Percentiles rank a stretch among this genome's conserved stretches.
These are phyloP conservation scores for Lasiodiplodia gonubiensis DNA, from an alignment of 2,329 filamentous ascomycete species.

Conservation along the genomic window DNA sequence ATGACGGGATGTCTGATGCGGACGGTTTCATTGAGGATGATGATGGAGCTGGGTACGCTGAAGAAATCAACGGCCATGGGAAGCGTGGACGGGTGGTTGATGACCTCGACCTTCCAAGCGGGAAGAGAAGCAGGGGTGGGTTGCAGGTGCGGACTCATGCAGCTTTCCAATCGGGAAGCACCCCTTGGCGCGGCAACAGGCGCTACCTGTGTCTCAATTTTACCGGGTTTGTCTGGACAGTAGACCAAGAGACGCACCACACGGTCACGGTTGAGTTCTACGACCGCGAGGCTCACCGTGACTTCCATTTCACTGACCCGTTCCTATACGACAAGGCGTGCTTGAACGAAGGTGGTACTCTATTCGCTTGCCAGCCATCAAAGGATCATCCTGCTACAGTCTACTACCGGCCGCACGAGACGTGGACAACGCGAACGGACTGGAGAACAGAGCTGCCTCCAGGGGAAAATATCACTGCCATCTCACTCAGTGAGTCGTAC, in stretches of 20 bases:
- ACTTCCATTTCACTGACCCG: constrained; percentile 97
- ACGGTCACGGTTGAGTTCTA: constrained; percentile 98
- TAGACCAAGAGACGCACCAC: constrained; percentile 86
- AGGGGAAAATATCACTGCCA: constrained; percentile 84
- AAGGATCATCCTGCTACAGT: constrained; percentile 72
- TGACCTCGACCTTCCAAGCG: constrained; percentile 45
- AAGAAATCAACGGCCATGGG: constrained; percentile 64
- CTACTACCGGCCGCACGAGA: constrained; percentile 97
- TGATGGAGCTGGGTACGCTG: constrained; percentile 87
- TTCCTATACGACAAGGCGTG: constrained; percentile 97
- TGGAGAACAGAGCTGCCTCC: constrained; percentile 88
- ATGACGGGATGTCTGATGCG: constrained; percentile 62
- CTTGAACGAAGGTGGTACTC: constrained; percentile 78
- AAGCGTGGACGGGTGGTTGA: constrained; percentile 63
- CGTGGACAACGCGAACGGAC: constrained; percentile 88
- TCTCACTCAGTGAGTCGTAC: constrained; percentile 90
- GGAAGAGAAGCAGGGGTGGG: constrained; percentile 59
- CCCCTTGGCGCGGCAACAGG: constrained; percentile 92
- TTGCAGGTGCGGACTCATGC: constrained; percentile 75
- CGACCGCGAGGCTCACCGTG: constrained; percentile 86
- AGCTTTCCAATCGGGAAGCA: constrained; percentile 91
- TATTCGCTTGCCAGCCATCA: constrained; percentile 79
- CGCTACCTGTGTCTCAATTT: constrained; percentile 94
- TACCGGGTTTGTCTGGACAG: constrained; percentile 94
- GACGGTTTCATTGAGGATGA: constrained; percentile 94